Conservation (phyloP, 2,329 filamentous ascomycete species). For the Claviceps quebecensis region DNA sequence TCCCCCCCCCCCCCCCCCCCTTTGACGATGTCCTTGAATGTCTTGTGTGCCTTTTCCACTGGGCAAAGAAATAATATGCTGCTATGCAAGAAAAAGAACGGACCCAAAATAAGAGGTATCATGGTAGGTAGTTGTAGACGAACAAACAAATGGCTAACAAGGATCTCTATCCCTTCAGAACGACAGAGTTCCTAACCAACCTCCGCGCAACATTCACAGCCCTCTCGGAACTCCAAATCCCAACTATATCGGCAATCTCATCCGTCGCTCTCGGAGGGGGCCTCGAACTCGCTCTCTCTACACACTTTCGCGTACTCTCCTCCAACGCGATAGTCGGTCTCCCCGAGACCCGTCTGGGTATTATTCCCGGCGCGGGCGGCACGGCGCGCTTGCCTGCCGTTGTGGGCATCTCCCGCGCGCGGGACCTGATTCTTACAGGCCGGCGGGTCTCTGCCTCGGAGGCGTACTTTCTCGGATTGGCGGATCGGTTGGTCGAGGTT, state of each 20-base stretch:
- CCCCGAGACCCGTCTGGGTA: conserved; percentile 83
- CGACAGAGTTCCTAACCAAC: conserved; percentile 59
- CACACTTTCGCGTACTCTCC: conserved; percentile 75
- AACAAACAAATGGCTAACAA: not conserved
- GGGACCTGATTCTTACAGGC: conserved; percentile 82
- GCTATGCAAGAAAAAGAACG: no score
- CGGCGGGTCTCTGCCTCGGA: conserved; percentile 71
- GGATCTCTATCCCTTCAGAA: conserved; percentile 36
- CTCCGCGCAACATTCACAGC: conserved; percentile 64
- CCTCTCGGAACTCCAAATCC: conserved; percentile 65
- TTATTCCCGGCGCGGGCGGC: conserved; percentile 88
- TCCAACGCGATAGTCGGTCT: conserved; percentile 68
- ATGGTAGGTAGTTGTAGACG: no score
- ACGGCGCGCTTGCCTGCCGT: conserved; percentile 75
- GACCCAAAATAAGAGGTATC: no score
- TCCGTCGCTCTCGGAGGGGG: conserved; percentile 84
- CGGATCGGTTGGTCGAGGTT: conserved; percentile 79
- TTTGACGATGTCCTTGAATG: no score
- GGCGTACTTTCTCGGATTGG: conserved; percentile 82
- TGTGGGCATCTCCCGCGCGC: conserved; percentile 67
- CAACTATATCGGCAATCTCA: conserved; percentile 78
- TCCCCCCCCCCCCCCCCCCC: no score
- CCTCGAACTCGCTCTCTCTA: conserved; percentile 80
- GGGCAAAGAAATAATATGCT: no score
- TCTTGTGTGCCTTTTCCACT: no score